Evolutionary conservation across 2,329 filamentous ascomycete species (phyloP).

Genomic region (Rutstroemia sp.): DNA sequence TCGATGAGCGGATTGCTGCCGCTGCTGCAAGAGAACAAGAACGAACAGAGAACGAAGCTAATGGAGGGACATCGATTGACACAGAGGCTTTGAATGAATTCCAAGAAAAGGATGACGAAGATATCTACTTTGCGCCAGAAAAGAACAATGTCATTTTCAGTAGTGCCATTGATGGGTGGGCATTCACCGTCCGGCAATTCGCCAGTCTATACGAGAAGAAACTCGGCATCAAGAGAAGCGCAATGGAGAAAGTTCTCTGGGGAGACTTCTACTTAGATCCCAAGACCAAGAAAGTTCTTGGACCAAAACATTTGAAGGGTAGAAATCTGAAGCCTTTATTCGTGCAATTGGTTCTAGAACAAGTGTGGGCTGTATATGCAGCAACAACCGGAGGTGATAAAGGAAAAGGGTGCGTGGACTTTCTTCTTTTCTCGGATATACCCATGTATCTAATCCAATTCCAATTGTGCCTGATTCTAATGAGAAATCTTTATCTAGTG

Average conservation of each 20-base stretch:
- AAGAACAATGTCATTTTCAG: conserved; percentile 99
- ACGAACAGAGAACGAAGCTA: conserved; percentile 27
- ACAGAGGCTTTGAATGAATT: conserved; percentile 60
- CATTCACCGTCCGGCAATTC: conserved; percentile 93
- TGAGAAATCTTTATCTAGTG: conserved; percentile 40
- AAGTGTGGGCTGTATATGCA: conserved; percentile 92
- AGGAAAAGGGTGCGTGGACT: conserved; percentile 63
- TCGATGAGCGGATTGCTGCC: conserved; percentile 78
- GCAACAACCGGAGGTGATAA: conserved; percentile 78
- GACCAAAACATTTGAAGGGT: conserved; percentile 87
- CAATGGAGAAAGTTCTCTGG: conserved; percentile 93
- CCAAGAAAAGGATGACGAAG: conserved; percentile 89
- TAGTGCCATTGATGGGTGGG: conserved; percentile 98
- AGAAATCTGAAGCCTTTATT: conserved; percentile 92
- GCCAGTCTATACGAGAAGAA: conserved; percentile 93
- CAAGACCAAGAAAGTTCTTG: conserved; percentile 90
- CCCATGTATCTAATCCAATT: conserved; percentile 19
- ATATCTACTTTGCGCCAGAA: conserved; percentile 95
- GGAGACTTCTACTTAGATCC: conserved; percentile 94
- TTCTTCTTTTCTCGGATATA: conserved; percentile 30
- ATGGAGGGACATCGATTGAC: conserved; percentile 32
- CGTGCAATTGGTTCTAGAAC: conserved; percentile 90
- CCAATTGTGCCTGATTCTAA: conserved; percentile 17
- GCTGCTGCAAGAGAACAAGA: conserved; percentile 55
- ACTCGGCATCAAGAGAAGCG: conserved; percentile 80